Evolutionary conservation across 2,329 filamentous ascomycete genomes (phyloP), one percentile per base, ranked within the genome.

Genomic region (Alternaria consortialis): DNA sequence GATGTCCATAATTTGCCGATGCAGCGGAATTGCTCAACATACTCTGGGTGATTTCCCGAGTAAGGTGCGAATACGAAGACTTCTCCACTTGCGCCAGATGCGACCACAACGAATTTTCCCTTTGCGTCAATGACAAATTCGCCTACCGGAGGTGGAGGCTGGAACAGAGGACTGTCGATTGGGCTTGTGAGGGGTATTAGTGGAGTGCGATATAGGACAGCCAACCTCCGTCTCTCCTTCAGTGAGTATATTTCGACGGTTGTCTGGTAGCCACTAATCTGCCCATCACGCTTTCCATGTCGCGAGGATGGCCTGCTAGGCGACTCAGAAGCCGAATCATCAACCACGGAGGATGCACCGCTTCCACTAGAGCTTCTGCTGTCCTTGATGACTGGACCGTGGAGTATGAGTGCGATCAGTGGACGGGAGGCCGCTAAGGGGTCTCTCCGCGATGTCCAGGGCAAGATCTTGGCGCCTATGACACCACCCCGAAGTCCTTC

Each of bases 1-100:
- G 89, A 90, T 0, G 95, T 97, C 95, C 95, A 99, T 17, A 96
- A 82, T 80, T 99, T 99, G 20, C 90, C 94, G 56, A 95, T 84
- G 71, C 93, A 97, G 60, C 83, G 82, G 73, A 88, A 90, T 7
- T 68, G 68, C 37, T 72, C 71, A 5, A 58, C 47, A 54, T 72
- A 71, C n/a, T 74, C 74, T 20, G 68, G 54, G 23, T 71, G 64
- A 23, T 64, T 71, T 44, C 73, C 72, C 31, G 65, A 56, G 46
- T 76, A 77, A 1, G 77, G 74, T 6, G 79, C 71, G 64, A 84
- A 98, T 7, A 97, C 82, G 84, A 91, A 97, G 46, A 94, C 89
- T 80, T 98, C 94, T 12, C 94, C 94, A 51, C 92, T 97, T 23
- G 85, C 81, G 3, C 93, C 93, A 51, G 93, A 97, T 56, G 91